Base-by-base conservation (phyloP, 345 rosid species). In the Hypericum perforatum region DNA sequence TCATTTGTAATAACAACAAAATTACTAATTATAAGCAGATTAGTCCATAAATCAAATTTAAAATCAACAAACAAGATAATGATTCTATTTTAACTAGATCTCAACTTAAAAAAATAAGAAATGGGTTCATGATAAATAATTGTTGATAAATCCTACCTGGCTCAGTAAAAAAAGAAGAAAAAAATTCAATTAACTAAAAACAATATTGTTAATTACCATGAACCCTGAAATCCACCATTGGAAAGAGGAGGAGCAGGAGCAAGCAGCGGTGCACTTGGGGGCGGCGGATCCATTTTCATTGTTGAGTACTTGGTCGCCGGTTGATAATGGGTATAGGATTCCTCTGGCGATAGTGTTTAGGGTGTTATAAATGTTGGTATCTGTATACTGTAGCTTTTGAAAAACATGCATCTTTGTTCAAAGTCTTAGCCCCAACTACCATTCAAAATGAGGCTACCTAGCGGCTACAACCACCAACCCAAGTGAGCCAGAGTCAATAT, bases 221-320 rank as follows among this genome's bases (percentile, higher is more conserved):
- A 60, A 49, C 73, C 76, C 62, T 55, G 39, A 63, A 54, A 66
- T 47, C 79, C 84, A 16, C 66, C 65, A 9, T 45, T 65, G 0
- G 74, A 43, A 9, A 59, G 68, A 1, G 74, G 46, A 9, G 62
- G 68, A 1, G 76, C 45, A 0, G 74, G 76, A 1, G 59, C 47
- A 5, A 77, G 74, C 32, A 76, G 66, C 0, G 85, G 85, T 6
- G 57, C 44, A 49, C 61, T 65, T 43, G 77, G 42, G 0, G 77
- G 77, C 12, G 79, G 51, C 2, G 74, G 43, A 38, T 77, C 82
- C 78, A 77, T 77, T 11, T 14, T 55, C 46, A 56, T 45, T 45
- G 7, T 29, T 1, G 42, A 46, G 56, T 45, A 57, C 13, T 5
- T 45, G 32, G 11, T 36, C 29, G 47, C 6, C 45, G 14, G 49